Conservation (phyloP, 495 filamentous ascomycete species). For the Chaetomium fimeti region DNA sequence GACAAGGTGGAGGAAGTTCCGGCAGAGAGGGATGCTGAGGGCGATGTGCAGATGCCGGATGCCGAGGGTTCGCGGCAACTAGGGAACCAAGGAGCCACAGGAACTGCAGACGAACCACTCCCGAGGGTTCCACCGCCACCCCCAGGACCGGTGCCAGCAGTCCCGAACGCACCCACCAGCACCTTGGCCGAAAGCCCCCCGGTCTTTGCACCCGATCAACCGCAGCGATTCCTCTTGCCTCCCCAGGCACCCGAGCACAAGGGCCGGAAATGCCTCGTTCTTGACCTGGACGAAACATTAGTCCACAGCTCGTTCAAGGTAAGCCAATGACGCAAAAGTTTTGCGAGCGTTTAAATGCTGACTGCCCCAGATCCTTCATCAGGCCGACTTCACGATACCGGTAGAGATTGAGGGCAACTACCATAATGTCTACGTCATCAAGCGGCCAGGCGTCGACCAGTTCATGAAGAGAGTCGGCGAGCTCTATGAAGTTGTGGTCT, state of each 20-base stretch:
- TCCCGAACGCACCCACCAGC: slow-evolving; percentile 30
- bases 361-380: slow-evolving; percentile 77
- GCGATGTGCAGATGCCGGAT: slow-evolving; percentile 65
- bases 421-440: slow-evolving; percentile 99
- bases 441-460: slow-evolving; percentile 92
- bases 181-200: slow-evolving; percentile 34
- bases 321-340: slow-evolving; percentile 16
- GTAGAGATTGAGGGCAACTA: slow-evolving; percentile 99
- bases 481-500: slow-evolving; percentile 97
- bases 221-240: slow-evolving; percentile 72
- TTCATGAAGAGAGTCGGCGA: slow-evolving; percentile 99
- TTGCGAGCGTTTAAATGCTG: neutral
- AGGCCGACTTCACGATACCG: slow-evolving; percentile 98
- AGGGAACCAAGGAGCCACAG: slow-evolving; percentile 23
- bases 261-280: slow-evolving; percentile 88
- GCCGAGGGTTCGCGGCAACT: slow-evolving; percentile 37
- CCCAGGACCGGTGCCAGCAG: slow-evolving; percentile 45
- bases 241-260: slow-evolving; percentile 72
- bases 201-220: slow-evolving; percentile 40
- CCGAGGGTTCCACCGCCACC: slow-evolving; percentile 61
- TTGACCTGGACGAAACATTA: slow-evolving; percentile 97
- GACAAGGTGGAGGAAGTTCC: slow-evolving; percentile 33
- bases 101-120: slow-evolving; percentile 38
- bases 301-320: slow-evolving; percentile 99
- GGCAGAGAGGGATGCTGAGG: slow-evolving; percentile 48